Conservation (phyloP, 1,139 yeast species). For the Wickerhamomyces sp. region DNA sequence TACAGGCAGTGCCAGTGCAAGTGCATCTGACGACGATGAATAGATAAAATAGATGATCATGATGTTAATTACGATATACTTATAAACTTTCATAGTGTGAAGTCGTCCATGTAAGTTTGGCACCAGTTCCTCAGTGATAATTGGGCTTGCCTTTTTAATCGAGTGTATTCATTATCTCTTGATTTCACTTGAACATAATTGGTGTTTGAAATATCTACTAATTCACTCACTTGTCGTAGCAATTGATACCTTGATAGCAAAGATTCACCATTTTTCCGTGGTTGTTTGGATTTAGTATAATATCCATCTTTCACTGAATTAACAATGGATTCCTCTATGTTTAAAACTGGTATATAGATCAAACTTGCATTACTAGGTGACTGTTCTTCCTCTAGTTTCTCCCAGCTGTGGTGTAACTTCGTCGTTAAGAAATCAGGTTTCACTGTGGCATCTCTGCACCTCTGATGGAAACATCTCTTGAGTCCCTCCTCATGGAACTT, state of each 20-base stretch:
- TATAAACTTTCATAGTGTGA: slow-evolving; percentile 5
- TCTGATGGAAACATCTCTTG: slow-evolving; percentile 46
- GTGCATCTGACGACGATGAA: slow-evolving; percentile 25
- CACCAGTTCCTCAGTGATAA: slow-evolving; percentile 18
- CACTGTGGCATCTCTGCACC: slow-evolving; percentile 24
- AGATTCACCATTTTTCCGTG: slow-evolving; percentile 44
- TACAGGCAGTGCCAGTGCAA: slow-evolving; percentile 14
- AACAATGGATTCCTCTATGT: slow-evolving; percentile 38
- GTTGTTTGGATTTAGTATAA: slow-evolving; percentile 39
- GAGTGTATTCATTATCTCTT: slow-evolving; percentile 15
- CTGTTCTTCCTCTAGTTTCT: slow-evolving; percentile 21
- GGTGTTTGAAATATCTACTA: slow-evolving; percentile 19
- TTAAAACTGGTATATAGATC: slow-evolving; percentile 29
- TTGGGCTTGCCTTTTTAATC: slow-evolving; percentile 9
- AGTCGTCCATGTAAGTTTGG: slow-evolving; percentile 19
- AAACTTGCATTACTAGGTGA: slow-evolving; percentile 38
- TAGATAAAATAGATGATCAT: slow-evolving; percentile 7
- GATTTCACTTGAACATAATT: slow-evolving; percentile 25
- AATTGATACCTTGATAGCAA: slow-evolving; percentile 33
- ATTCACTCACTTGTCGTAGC: slow-evolving; percentile 17
- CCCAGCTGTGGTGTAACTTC: slow-evolving; percentile 25
- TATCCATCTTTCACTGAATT: slow-evolving; percentile 55
- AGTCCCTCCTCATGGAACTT: slow-evolving; percentile 34
- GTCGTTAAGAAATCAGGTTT: slow-evolving; percentile 10
- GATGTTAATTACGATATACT: background rate